These are phyloP conservation scores for Venturia pyrina DNA, from an alignment of 2,329 filamentous ascomycete species.

Conservation along the genomic window DNA sequence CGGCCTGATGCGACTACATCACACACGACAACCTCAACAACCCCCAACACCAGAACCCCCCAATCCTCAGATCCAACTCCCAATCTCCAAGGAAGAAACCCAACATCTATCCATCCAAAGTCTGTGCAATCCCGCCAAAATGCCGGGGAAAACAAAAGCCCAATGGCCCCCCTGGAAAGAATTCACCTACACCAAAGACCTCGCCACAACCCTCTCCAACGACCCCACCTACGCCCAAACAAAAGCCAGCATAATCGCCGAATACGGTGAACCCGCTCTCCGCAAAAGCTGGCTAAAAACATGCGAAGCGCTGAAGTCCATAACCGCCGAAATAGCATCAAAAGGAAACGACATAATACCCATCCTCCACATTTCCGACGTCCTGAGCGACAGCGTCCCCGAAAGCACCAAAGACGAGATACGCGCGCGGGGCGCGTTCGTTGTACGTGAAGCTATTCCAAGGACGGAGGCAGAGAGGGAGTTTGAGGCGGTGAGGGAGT, in stretches of 20 bases:
- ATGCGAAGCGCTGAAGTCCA: slow-evolving; percentile 25
- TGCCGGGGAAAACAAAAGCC: not conserved
- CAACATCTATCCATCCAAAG: no score
- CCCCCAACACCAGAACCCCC: no score
- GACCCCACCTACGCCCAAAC: not conserved
- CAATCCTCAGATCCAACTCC: not conserved
- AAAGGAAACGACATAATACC: not conserved
- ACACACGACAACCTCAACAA: not conserved
- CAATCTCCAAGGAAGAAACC: not conserved
- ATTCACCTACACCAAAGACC: not conserved
- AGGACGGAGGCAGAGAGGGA: not conserved
- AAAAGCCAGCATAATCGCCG: slow-evolving; percentile 27
- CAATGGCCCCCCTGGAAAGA: not conserved
- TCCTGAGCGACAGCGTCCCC: not conserved
- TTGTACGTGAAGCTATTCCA: not conserved
- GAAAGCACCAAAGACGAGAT: not conserved
- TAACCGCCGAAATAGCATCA: slow-evolving; percentile 21
- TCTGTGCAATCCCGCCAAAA: not conserved
- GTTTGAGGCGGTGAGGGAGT: not conserved
- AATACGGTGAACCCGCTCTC: slow-evolving; percentile 29
- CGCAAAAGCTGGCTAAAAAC: slow-evolving; percentile 29
- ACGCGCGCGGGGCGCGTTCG: not conserved
- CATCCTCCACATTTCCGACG: not conserved
- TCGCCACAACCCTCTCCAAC: not conserved
- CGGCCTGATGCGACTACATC: not conserved